Percentiles rank a stretch among this genome's conserved stretches.
Conservation (phyloP, 768 basidiomycete genomes). For the Botryobasidium botryosum region DNA sequence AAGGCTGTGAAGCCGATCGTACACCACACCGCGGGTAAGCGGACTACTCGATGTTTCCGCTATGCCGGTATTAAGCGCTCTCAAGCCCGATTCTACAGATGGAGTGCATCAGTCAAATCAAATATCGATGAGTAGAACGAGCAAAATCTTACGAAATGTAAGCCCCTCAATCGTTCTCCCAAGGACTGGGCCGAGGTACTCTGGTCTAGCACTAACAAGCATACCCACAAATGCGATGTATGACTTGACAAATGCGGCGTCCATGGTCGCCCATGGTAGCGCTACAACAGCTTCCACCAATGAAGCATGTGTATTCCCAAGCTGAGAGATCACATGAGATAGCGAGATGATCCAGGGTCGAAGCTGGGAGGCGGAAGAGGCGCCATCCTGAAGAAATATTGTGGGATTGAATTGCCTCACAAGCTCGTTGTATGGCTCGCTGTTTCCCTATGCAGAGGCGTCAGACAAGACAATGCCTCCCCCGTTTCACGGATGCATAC, state of each 20-base stretch:
- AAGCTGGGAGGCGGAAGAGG: slow-evolving; percentile 34
- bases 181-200: slow-evolving; percentile 76
- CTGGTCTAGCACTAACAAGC: slow-evolving; percentile 78
- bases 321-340: slow-evolving; percentile 78
- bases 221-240: slow-evolving; percentile 84
- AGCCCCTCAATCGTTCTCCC: slow-evolving; percentile 70
- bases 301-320: slow-evolving; percentile 61
- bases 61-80: slow-evolving; percentile 37
- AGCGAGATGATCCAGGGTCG: slow-evolving; percentile 73
- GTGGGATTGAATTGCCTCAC: slow-evolving; percentile 73
- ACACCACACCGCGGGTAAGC: slow-evolving; percentile 65
- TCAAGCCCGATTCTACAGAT: slow-evolving; percentile 50
- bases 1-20: slow-evolving; percentile 73
- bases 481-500: slow-evolving; percentile 25
- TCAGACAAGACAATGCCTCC: background rate
- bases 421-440: slow-evolving; percentile 72
- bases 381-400: slow-evolving; percentile 20
- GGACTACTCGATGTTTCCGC: slow-evolving; percentile 50
- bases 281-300: slow-evolving; percentile 76
- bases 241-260: slow-evolving; percentile 65
- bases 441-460: slow-evolving; percentile 36
- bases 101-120: background rate
- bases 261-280: slow-evolving; percentile 88
- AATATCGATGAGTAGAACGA: slow-evolving; percentile 1
- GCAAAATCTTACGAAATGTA: slow-evolving; percentile 56